Evolutionary conservation across 31 red algal species (phyloP).

Genomic region (Asparagopsis taxiformis): DNA sequence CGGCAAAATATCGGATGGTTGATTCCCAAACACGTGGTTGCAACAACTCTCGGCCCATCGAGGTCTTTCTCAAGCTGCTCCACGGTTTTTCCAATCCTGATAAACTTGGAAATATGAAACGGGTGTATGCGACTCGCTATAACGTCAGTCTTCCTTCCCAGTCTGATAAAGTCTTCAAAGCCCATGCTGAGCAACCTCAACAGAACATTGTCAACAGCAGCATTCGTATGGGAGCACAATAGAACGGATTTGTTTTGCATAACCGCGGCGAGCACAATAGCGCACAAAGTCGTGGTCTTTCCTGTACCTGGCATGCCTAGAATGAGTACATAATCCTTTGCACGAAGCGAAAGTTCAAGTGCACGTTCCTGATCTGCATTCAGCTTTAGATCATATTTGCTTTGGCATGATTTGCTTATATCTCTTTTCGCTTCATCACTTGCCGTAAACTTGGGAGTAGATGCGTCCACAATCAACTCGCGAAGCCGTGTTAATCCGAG

Average conservation of each 20-base stretch:
- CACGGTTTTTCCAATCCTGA: neutral
- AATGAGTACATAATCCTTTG: conserved; percentile 84
- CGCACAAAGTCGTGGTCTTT: conserved; percentile 79
- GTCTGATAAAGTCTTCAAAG: conserved; percentile 40
- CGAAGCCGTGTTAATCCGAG: conserved; percentile 27
- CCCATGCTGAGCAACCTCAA: conserved; percentile 35
- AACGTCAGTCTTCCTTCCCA: conserved; percentile 40
- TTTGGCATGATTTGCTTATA: neutral
- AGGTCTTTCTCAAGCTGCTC: conserved; percentile 17
- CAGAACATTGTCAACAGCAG: conserved; percentile 94
- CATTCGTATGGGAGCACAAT: conserved; percentile 82
- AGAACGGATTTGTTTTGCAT: conserved; percentile 54
- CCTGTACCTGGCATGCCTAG: conserved; percentile 94
- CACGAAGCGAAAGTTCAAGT: conserved; percentile 19
- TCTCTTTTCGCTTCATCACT: neutral
- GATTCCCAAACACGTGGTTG: conserved; percentile 83
- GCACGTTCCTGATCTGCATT: conserved; percentile 74
- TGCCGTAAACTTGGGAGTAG: conserved; percentile 31
- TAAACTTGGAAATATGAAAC: conserved; percentile 18
- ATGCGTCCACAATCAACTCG: conserved; percentile 65
- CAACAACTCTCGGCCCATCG: conserved; percentile 53
- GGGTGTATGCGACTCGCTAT: conserved; percentile 26
- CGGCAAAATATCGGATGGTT: conserved; percentile 62
- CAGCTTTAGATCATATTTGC: conserved; percentile 5
- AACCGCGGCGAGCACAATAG: conserved; percentile 42